Conservation (phyloP, 805 yeast species). For the Kazachstania bromeliacearum region DNA sequence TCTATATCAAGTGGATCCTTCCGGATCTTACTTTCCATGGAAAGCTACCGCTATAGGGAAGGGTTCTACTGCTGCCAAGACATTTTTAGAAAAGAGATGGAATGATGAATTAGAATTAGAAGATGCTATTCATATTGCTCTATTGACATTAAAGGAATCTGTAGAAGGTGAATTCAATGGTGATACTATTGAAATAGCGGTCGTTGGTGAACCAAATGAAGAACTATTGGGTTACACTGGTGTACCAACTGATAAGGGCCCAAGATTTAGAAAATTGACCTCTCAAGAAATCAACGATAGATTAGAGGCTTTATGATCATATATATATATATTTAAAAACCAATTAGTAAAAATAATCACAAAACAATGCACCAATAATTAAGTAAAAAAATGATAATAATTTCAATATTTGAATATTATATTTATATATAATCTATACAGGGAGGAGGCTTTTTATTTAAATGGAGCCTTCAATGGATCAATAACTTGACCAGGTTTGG, state of each 20-base stretch:
- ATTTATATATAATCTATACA: conserved; percentile 14
- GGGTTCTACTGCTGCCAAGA: conserved; percentile 92
- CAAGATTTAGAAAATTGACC: conserved; percentile 75
- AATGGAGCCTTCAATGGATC: conserved; percentile 89
- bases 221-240: conserved; percentile 80
- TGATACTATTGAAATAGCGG: conserved; percentile 85
- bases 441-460: conserved; percentile 31
- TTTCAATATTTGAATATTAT: no score
- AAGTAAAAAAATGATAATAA: no score
- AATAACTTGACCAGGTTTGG: conserved; percentile 80
- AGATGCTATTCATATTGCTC: conserved; percentile 95
- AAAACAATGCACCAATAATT: no score
- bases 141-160: conserved; percentile 87
- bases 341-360: no score
- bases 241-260: conserved; percentile 67
- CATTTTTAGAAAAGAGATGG: conserved; percentile 96
- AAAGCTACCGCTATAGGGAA: conserved; percentile 98
- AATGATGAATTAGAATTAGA: conserved; percentile 93
- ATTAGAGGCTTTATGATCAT: conserved; percentile 75
- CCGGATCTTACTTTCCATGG: conserved; percentile 98
- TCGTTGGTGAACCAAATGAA: conserved; percentile 77
- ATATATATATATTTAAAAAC: no score
- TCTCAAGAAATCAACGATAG: conserved; percentile 94
- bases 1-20: conserved; percentile 94
- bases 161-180: conserved; percentile 98